A percentile compares a stretch with the other conserved stretches of the same genome.
Conservation (phyloP, 352 stramenopile species). For the Aphanomyces astaci region DNA sequence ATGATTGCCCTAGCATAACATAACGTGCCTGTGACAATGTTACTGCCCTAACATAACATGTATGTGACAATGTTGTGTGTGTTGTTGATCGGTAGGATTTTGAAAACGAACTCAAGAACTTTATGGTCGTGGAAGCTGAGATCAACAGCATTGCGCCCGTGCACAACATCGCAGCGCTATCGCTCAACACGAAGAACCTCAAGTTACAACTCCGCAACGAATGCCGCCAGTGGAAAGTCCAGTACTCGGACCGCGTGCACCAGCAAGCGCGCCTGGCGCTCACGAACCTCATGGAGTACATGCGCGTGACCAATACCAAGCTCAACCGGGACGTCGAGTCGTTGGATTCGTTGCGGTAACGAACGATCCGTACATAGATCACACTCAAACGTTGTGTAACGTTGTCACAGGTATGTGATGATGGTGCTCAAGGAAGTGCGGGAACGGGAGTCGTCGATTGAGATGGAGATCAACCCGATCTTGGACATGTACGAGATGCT, state of each 20-base stretch:
- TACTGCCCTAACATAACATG: too few relatives aligned
- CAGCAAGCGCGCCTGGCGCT: slow-evolving; percentile 59
- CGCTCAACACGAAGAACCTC: slow-evolving; percentile 82
- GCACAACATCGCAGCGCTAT: slow-evolving; percentile 80
- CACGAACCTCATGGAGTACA: slow-evolving; percentile 68
- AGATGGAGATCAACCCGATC: slow-evolving; percentile 86
- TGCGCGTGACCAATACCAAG: slow-evolving; percentile 63
- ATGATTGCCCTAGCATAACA: too few relatives aligned
- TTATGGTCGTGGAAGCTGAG: slow-evolving; percentile 71
- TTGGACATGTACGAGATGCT: slow-evolving; percentile 88
- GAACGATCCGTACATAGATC: too few relatives aligned
- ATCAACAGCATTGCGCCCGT: slow-evolving; percentile 71
- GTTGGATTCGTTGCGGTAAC: slow-evolving; percentile 51
- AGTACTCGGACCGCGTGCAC: slow-evolving; percentile 79
- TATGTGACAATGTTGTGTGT: too few relatives aligned
- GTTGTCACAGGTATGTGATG: slow-evolving; percentile 78
- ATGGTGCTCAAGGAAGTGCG: slow-evolving; percentile 72
- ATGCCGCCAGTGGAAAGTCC: slow-evolving; percentile 77
- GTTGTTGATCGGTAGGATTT: too few relatives aligned
- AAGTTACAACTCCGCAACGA: slow-evolving; percentile 81
- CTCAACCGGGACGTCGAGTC: slow-evolving; percentile 56
- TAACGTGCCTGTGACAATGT: too few relatives aligned
- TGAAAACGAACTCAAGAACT: slow-evolving; percentile 67
- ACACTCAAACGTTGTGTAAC: too few relatives aligned
- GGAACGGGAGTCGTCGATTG: slow-evolving; percentile 78